Conservation (phyloP, 2,329 filamentous ascomycete species). For the Cladosporium cucumerinum region DNA sequence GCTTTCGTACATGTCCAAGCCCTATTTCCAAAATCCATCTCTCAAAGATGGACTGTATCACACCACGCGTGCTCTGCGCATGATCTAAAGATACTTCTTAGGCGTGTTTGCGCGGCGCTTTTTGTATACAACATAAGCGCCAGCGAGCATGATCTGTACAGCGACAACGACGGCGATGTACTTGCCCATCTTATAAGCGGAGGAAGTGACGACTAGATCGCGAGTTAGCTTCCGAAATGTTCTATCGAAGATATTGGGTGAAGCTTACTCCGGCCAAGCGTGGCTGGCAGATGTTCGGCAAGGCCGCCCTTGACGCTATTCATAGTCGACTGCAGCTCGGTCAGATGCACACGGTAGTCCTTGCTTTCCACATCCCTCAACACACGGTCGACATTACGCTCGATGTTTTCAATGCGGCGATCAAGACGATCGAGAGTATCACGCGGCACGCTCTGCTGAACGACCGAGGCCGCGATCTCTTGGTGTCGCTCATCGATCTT, state of each 20-base stretch:
- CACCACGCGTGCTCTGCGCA: background rate
- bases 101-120: slow-evolving; percentile 68
- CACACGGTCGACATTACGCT: slow-evolving; percentile 49
- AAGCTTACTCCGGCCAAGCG: slow-evolving; percentile 49
- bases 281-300: slow-evolving; percentile 49
- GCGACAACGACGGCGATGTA: slow-evolving; percentile 70
- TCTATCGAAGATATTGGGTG: background rate
- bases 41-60: background rate
- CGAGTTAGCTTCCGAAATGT: slow-evolving; percentile 11
- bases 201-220: slow-evolving; percentile 48
- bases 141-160: slow-evolving; percentile 68
- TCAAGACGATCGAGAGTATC: slow-evolving; percentile 28
- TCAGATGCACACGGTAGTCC: slow-evolving; percentile 55
- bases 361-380: slow-evolving; percentile 55
- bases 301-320: slow-evolving; percentile 53
- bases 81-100: slow-evolving; percentile 81
- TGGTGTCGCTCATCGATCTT: slow-evolving; percentile 55
- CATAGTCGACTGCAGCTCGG: slow-evolving; percentile 52
- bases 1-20: background rate
- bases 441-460: slow-evolving; percentile 12
- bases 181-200: slow-evolving; percentile 56
- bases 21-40: background rate
- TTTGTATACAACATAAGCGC: slow-evolving; percentile 75
- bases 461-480: slow-evolving; percentile 1
- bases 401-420: slow-evolving; percentile 51